Evolutionary conservation across 306 rosid species (phyloP).

Genomic region (Cicer bijugum): DNA sequence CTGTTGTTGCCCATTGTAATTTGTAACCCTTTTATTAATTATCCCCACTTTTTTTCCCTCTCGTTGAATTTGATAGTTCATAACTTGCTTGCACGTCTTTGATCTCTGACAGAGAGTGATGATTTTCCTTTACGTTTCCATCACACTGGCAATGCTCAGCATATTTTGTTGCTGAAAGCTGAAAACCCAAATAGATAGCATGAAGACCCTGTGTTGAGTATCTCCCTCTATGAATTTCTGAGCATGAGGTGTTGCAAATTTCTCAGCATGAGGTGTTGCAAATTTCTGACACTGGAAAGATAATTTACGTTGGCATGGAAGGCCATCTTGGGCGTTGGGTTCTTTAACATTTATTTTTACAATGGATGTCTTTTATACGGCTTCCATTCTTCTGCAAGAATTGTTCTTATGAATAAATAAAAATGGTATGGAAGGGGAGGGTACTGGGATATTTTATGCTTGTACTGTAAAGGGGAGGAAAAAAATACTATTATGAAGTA

Average conservation of each 20-base stretch:
- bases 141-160: neutral
- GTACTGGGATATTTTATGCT: neutral
- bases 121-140: neutral
- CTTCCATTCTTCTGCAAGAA: neutral
- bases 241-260: neutral
- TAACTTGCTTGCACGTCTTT: slow-evolving; percentile 11
- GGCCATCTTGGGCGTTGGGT: neutral
- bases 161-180: slow-evolving; percentile 10
- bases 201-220: neutral
- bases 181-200: neutral
- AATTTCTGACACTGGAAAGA: neutral
- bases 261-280: neutral
- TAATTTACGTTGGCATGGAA: neutral
- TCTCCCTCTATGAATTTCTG: slow-evolving; percentile 3
- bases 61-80: slow-evolving; percentile 14
- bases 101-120: neutral
- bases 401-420: neutral
- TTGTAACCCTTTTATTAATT: neutral
- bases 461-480: neutral
- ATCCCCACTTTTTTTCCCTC: neutral
- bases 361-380: neutral
- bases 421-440: neutral
- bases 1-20: slow-evolving; percentile 6
- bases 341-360: neutral
- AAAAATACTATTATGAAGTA: neutral